Evolutionary conservation across 176 grass and related monocot genomes (phyloP).

Genomic region (Musa schizocarpa): DNA sequence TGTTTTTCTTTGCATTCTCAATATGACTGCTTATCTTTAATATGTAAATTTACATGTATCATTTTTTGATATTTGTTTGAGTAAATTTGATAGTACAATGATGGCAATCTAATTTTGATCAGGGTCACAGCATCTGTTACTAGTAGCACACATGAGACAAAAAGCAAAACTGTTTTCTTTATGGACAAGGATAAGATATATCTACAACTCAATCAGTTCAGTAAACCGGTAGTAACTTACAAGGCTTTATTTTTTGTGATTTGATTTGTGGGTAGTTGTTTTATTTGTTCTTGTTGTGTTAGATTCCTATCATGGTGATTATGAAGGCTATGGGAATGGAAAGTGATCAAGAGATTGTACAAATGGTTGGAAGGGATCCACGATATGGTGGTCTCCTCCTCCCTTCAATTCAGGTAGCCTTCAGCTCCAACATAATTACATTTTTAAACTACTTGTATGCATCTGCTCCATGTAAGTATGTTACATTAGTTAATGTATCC

Average conservation of each 20-base stretch:
- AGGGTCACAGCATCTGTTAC: slow-evolving; percentile 93
- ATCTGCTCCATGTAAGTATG: not conserved
- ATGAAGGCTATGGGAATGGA: slow-evolving; percentile 99
- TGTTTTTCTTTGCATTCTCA: not conserved
- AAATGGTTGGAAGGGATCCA: slow-evolving; percentile 95
- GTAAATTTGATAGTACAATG: not conserved
- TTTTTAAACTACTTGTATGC: not conserved
- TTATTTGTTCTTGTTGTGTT: slow-evolving; percentile 23
- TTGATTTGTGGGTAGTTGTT: slow-evolving; percentile 2
- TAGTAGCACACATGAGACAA: slow-evolving; percentile 91
- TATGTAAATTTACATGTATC: no score
- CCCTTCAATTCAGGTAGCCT: slow-evolving; percentile 74
- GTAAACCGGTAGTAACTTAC: slow-evolving; percentile 46
- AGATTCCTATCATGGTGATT: slow-evolving; percentile 96
- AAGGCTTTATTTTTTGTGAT: slow-evolving; percentile 4
- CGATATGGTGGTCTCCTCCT: slow-evolving; percentile 60
- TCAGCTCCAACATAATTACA: slow-evolving; percentile 2
- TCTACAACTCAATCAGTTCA: slow-evolving; percentile 85
- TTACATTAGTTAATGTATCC: no score
- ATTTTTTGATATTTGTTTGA: no score
- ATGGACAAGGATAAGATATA: slow-evolving; percentile 89
- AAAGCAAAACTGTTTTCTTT: slow-evolving; percentile 86
- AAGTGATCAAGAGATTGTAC: slow-evolving; percentile 90
- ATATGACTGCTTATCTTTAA: no score
- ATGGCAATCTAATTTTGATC: slow-evolving; percentile 25